Percentiles rank a stretch among this genome's conserved stretches.
phyloP scores from a whole-genome alignment of 768 basidiomycete species.

The Lentinula lateritia region DNA sequence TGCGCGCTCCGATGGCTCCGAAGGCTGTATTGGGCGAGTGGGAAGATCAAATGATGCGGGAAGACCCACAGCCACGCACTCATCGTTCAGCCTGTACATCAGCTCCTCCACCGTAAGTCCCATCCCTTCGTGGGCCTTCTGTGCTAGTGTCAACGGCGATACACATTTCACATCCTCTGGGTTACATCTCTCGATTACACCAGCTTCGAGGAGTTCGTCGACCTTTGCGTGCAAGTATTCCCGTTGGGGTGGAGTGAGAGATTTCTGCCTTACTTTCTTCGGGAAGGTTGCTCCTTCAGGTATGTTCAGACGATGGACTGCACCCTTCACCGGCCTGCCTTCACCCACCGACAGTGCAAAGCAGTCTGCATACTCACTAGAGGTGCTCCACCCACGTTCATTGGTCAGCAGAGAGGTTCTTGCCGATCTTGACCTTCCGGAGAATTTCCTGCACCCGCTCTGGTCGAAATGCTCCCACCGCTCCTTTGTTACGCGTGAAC shows the following conservation, averaged over 20 bases:
- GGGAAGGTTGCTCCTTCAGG: slow-evolving; percentile 20
- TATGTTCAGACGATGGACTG: slow-evolving; percentile 27
- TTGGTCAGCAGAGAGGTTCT: too few species aligned
- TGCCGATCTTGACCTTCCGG: too few species aligned
- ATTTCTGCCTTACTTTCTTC: slow-evolving; percentile 24
- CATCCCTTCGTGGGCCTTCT: slow-evolving; percentile 25
- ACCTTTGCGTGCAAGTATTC: slow-evolving; percentile 23
- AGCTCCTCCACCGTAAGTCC: slow-evolving; percentile 29
- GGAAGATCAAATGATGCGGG: background rate
- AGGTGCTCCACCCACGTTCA: too few species aligned
- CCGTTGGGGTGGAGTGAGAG: slow-evolving; percentile 24
- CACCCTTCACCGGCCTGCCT: slow-evolving; percentile 16
- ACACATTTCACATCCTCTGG: slow-evolving; percentile 29
- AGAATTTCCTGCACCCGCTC: too few species aligned
- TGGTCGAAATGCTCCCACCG: too few species aligned
- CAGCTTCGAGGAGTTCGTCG: slow-evolving; percentile 26
- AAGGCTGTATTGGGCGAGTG: slow-evolving; percentile 5
- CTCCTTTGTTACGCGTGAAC: too few species aligned
- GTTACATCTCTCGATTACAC: slow-evolving; percentile 23
- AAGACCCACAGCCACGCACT: slow-evolving; percentile 20
- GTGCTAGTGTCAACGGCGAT: slow-evolving; percentile 25
- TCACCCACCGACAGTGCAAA: too few species aligned
- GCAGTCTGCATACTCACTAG: too few species aligned
- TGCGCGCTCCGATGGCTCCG: slow-evolving; percentile 15
- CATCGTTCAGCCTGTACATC: slow-evolving; percentile 24